Percentiles rank a stretch among this genome's conserved stretches.
Evolutionary conservation across 495 filamentous ascomycete genomes (phyloP).

Genomic region (Parachaetomium inaequale): DNA sequence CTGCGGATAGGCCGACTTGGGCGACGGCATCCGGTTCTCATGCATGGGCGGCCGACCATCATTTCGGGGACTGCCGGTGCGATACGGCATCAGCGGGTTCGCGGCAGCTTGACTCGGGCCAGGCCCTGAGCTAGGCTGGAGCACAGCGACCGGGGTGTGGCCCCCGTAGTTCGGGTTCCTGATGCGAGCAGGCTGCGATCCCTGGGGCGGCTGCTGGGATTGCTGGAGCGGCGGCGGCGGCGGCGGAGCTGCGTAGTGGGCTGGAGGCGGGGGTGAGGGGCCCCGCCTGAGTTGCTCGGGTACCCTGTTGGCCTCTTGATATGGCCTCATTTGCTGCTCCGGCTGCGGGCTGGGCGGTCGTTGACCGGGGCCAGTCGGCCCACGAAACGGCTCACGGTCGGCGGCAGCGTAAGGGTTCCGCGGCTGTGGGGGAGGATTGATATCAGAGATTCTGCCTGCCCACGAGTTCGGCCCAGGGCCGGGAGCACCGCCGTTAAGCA

Average conservation of each 20-base stretch:
- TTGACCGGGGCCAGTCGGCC: slow-evolving; percentile 56
- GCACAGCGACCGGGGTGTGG: slow-evolving; percentile 55
- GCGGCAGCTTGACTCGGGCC: slow-evolving; percentile 47
- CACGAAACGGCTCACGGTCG: slow-evolving; percentile 63
- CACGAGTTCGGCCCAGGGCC: slow-evolving; percentile 66
- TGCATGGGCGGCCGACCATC: slow-evolving; percentile 73
- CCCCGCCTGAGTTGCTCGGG: slow-evolving; percentile 38
- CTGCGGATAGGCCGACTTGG: slow-evolving; percentile 75
- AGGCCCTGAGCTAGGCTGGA: slow-evolving; percentile 23
- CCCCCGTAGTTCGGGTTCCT: slow-evolving; percentile 67
- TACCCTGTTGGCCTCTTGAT: slow-evolving; percentile 64
- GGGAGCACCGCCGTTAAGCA: slow-evolving; percentile 54
- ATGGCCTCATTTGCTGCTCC: slow-evolving; percentile 67
- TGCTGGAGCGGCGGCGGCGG: slow-evolving; percentile 44
- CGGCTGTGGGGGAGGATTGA: slow-evolving; percentile 67
- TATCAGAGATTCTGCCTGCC: slow-evolving; percentile 73
- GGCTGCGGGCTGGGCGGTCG: slow-evolving; percentile 67
- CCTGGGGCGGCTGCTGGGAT: slow-evolving; percentile 39
- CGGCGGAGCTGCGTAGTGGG: slow-evolving; percentile 56
- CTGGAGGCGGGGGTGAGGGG: slow-evolving; percentile 50
- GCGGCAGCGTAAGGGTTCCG: slow-evolving; percentile 70
- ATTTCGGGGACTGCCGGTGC: slow-evolving; percentile 70
- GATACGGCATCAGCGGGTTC: slow-evolving; percentile 72
- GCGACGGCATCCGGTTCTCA: slow-evolving; percentile 80
- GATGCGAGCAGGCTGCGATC: slow-evolving; percentile 48